Evolutionary conservation across 495 filamentous ascomycete species (phyloP).

Genomic region (Aspergillus asperescens): DNA sequence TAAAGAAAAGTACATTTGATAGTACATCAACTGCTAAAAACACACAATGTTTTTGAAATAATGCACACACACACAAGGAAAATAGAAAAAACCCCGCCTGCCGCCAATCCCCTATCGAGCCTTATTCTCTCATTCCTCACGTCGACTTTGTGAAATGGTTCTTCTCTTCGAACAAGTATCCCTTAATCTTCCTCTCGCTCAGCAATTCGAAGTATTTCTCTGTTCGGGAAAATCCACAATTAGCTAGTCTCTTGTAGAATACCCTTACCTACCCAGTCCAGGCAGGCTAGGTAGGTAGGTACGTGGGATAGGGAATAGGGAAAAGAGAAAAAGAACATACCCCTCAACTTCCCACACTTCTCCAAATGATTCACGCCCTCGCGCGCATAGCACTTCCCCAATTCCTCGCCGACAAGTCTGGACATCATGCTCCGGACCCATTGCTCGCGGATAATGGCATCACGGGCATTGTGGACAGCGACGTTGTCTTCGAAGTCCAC

Average conservation of each 20-base stretch:
- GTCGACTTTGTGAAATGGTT: conserved; percentile 55
- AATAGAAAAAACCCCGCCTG: conserved; percentile 4
- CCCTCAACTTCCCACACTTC: conserved; percentile 89
- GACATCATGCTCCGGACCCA: conserved; percentile 99
- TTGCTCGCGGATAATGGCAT: conserved; percentile 91
- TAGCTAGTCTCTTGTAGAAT: background rate
- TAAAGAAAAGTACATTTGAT: background rate
- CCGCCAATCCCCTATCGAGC: background rate
- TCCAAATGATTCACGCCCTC: conserved; percentile 97
- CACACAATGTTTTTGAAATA: conserved; percentile 9
- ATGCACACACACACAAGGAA: background rate
- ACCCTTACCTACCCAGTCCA: background rate
- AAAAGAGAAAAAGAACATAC: conserved; percentile 43
- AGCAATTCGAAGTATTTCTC: conserved; percentile 92
- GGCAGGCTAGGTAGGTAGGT: too few species aligned
- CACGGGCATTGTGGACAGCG: conserved; percentile 86
- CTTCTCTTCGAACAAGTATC: conserved; percentile 88
- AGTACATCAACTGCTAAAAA: conserved; percentile 7
- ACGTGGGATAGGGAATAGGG: too few species aligned
- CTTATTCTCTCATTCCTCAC: background rate
- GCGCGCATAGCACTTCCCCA: conserved; percentile 90
- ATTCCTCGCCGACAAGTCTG: conserved; percentile 82
- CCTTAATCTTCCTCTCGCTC: conserved; percentile 75
- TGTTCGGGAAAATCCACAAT: conserved; percentile 28
- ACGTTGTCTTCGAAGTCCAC: conserved; percentile 94